Percentiles rank a stretch among this genome's conserved stretches.
phyloP scores from a whole-genome alignment of 495 filamentous ascomycete species.

The Cladorrhinum samala region DNA sequence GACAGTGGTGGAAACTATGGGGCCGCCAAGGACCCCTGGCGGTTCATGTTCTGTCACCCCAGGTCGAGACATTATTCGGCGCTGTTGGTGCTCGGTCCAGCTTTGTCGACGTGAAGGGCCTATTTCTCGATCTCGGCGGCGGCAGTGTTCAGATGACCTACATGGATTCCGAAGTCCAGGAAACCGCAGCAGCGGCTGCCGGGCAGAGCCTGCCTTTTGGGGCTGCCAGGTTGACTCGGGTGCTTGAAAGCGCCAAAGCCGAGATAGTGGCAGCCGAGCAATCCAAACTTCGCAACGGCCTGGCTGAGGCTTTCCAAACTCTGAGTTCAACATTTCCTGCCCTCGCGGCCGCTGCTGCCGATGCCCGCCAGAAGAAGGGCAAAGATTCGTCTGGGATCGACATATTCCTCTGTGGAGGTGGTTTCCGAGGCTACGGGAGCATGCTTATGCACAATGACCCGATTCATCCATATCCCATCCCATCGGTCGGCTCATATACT shows the following conservation, averaged over 20 bases:
- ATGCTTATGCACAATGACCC: conserved; percentile 66
- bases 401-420: conserved; percentile 83
- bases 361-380: conserved; percentile 39
- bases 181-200: conserved; percentile 40
- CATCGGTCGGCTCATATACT: conserved; percentile 75
- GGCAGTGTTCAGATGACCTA: conserved; percentile 90
- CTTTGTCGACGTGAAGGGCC: conserved; percentile 51
- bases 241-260: conserved; percentile 42
- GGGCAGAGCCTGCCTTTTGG: conserved; percentile 70
- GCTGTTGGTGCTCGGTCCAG: conserved; percentile 77
- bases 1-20: not conserved
- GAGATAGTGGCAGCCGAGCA: conserved; percentile 44
- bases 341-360: conserved; percentile 41
- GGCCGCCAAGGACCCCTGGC: conserved; percentile 33
- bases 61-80: conserved; percentile 76
- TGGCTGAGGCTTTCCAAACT: conserved; percentile 57
- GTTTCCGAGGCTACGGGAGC: conserved; percentile 87
- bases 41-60: conserved; percentile 68
- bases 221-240: conserved; percentile 68
- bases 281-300: conserved; percentile 50
- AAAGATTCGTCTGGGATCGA: conserved; percentile 53
- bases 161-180: conserved; percentile 55
- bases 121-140: conserved; percentile 86
- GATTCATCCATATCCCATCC: conserved; percentile 73
- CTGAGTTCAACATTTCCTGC: conserved; percentile 51